Evolutionary conservation across 345 rosid genomes (phyloP), one percentile per base, ranked within the genome.

Genomic region (Linum usitatissimum): DNA sequence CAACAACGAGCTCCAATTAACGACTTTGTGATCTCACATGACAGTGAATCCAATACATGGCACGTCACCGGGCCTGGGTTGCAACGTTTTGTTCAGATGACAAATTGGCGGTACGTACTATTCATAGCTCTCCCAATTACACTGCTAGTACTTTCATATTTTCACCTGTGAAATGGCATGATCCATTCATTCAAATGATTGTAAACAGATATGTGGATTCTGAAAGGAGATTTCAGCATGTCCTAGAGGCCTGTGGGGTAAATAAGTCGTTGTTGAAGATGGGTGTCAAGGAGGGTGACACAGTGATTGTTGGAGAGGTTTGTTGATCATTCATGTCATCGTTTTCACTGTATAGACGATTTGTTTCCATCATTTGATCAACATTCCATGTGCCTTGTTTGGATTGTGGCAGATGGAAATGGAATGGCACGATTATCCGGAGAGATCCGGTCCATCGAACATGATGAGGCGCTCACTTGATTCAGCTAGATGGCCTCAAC

Each of bases 281-380:
- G 51, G 97, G 99, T 0, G 91, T 89, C 56, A 83, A 87, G 78
- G 97, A 90, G 82, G 99, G 99, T 31, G 96, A 90, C 80, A 87
- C 84, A 0, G 97, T 93, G 62, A 76, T 83, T 23, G 79, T 90
- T 40, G 97, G 97, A 78, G 95, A 87, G 88, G 99, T 93, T 23
- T 71, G 86, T 72, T 21, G 51, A 51, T n/a, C n/a, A n/a, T 39
- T 21, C 17, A 9, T n/a, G 15, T 12, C 31, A 45, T 45, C 7
- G 17, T 70, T 21, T 28, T 0, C n/a, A n/a, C n/a, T n/a, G n/a
- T n/a, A n/a, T n/a, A n/a, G n/a, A n/a, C n/a, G n/a, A n/a, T n/a
- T n/a, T n/a, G n/a, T n/a, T 34, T 19, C 2, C 6, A 3, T 57
- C 6, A 6, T 17, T 58, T 12, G 48, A 67, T 7, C 13, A 6